Conservation (phyloP, 148 eudicot genomes). For the Vaccinium corymbosum region DNA sequence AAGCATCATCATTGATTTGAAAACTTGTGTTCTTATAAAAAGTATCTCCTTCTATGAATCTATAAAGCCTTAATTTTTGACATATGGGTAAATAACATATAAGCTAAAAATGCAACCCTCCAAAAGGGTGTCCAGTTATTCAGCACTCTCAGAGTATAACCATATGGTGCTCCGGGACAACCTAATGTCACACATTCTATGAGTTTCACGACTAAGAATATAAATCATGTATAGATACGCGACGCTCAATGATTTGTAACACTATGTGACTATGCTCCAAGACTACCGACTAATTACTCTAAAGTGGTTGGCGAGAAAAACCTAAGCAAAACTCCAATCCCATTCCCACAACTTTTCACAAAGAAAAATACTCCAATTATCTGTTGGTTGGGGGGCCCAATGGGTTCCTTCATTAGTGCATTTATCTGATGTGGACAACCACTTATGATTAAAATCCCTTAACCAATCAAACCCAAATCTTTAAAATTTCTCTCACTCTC, state of each 20-base stretch:
- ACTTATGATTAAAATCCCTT: constrained; percentile 13
- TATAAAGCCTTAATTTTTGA: neutral
- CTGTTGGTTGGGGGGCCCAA: constrained; percentile 15
- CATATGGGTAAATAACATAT: neutral
- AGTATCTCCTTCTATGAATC: neutral
- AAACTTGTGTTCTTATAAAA: constrained; percentile 15
- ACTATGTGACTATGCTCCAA: too few relatives aligned
- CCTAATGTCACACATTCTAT: too few relatives aligned
- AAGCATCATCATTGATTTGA: constrained; percentile 17
- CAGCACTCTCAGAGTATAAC: too few relatives aligned
- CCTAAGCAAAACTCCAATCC: neutral
- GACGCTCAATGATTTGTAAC: too few relatives aligned
- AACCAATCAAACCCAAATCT: constrained; percentile 16
- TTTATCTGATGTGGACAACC: constrained; percentile 20
- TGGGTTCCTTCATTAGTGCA: constrained; percentile 25
- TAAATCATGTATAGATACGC: too few relatives aligned
- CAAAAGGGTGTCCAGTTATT: too few relatives aligned
- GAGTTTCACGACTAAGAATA: too few relatives aligned
- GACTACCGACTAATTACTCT: too few relatives aligned
- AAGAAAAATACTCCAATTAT: neutral
- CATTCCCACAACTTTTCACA: constrained; percentile 19
- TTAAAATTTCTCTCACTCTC: neutral
- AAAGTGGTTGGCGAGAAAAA: constrained; percentile 14
- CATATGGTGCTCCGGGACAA: too few relatives aligned
- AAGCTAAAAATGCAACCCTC: neutral